phyloP scores from a whole-genome alignment of 2,329 filamentous ascomycete species.

The Aspergillus sp. region DNA sequence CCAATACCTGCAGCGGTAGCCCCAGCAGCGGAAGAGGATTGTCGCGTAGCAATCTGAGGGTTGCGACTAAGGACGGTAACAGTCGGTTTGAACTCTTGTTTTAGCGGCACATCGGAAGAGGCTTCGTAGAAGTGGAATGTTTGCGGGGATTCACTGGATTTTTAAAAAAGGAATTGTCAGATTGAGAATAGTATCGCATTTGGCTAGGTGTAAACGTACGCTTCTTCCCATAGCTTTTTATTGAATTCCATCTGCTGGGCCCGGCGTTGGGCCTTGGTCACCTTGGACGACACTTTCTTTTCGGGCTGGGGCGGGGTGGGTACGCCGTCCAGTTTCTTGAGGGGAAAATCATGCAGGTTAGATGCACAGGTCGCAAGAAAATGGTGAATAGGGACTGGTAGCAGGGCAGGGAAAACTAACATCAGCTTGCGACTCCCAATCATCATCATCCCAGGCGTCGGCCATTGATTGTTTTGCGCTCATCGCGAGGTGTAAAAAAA shows the following conservation, averaged over 20 bases:
- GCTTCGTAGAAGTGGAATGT: slow-evolving; percentile 74
- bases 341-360: slow-evolving; percentile 1
- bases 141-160: slow-evolving; percentile 67
- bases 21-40: slow-evolving; percentile 49
- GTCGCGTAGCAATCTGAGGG: slow-evolving; percentile 63
- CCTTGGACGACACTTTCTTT: slow-evolving; percentile 50
- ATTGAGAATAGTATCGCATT: neutral
- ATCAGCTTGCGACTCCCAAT: slow-evolving; percentile 82
- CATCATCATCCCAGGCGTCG: slow-evolving; percentile 87
- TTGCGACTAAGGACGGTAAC: slow-evolving; percentile 82
- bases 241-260: slow-evolving; percentile 82
- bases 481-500: slow-evolving; percentile 26
- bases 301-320: slow-evolving; percentile 40
- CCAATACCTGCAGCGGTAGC: slow-evolving; percentile 45
- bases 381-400: neutral
- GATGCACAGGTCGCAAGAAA: neutral
- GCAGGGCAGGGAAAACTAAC: slow-evolving; percentile 38
- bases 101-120: slow-evolving; percentile 62
- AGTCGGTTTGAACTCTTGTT: slow-evolving; percentile 73
- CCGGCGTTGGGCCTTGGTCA: slow-evolving; percentile 74
- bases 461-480: slow-evolving; percentile 48
- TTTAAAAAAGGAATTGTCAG: neutral
- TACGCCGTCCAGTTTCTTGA: slow-evolving; percentile 44
- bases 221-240: slow-evolving; percentile 83
- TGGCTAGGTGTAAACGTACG: slow-evolving; percentile 52